phyloP scores from a whole-genome alignment of 768 basidiomycete genomes.

The Termitomyces sp. region DNA sequence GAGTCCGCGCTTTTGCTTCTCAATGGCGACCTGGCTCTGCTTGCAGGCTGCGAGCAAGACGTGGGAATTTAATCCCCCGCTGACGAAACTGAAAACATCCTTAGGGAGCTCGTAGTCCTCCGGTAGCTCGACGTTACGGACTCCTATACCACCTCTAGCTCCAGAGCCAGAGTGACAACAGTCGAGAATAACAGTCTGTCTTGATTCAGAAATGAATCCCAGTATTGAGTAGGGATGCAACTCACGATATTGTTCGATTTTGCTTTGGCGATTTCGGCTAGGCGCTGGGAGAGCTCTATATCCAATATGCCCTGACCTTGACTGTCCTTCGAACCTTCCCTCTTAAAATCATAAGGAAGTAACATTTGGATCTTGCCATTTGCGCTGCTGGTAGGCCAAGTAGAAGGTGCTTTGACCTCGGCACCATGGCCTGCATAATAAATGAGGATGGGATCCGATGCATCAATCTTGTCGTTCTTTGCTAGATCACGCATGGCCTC shows the following conservation, averaged over 20 bases:
- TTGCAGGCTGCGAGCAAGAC: conserved; percentile 9
- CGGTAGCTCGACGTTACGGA: not conserved
- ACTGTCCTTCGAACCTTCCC: not conserved
- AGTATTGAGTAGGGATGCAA: not conserved
- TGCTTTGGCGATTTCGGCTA: not conserved
- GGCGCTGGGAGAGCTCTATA: not conserved
- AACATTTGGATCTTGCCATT: conserved; percentile 9
- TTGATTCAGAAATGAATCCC: not conserved
- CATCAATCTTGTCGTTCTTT: not conserved
- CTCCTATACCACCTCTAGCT: not conserved
- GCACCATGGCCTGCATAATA: conserved; percentile 12
- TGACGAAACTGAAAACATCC: not conserved
- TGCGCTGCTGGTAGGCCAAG: not conserved
- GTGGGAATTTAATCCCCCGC: not conserved
- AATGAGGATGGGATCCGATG: conserved; percentile 8
- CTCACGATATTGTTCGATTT: conserved; percentile 12
- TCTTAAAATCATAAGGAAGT: conserved; percentile 5
- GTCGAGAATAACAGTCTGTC: conserved; percentile 11
- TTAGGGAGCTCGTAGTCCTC: not conserved
- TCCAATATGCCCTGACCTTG: conserved; percentile 6
- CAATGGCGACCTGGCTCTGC: not conserved
- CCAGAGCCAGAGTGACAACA: conserved; percentile 4
- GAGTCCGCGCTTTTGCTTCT: not conserved
- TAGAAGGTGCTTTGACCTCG: not conserved
- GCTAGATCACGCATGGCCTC: not conserved